Evolutionary conservation across 257 asterid species (phyloP).

Genomic region (Solanum chmielewskii): DNA sequence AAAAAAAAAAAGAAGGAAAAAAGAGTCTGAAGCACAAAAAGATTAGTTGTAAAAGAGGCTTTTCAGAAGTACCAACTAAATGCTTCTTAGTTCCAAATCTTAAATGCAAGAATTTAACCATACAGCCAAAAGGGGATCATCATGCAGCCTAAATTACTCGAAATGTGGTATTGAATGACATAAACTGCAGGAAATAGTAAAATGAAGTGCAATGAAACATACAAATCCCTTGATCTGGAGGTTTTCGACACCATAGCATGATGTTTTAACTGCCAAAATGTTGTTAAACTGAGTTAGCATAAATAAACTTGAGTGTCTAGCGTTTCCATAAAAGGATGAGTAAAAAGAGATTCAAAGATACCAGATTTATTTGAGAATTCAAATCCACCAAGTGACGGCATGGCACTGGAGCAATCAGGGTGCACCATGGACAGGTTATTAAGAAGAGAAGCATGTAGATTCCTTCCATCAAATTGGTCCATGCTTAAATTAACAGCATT

Average conservation of each 20-base stretch:
- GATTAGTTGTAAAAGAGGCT: neutral
- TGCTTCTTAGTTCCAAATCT: neutral
- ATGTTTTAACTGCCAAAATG: slow-evolving; percentile 60
- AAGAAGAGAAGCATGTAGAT: slow-evolving; percentile 54
- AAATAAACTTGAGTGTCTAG: neutral
- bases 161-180: neutral
- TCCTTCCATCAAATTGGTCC: slow-evolving; percentile 38
- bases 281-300: slow-evolving; percentile 10
- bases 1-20: neutral
- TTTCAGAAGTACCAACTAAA: neutral
- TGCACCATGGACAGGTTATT: slow-evolving; percentile 48
- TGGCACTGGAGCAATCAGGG: slow-evolving; percentile 50
- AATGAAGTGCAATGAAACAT: slow-evolving; percentile 21
- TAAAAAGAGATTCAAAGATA: slow-evolving; percentile 10
- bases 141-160: neutral
- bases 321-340: neutral
- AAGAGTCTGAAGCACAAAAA: neutral
- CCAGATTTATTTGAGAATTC: slow-evolving; percentile 69
- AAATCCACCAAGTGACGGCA: slow-evolving; percentile 61
- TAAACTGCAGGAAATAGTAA: neutral
- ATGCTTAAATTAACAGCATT: slow-evolving; percentile 21
- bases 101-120: neutral
- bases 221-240: slow-evolving; percentile 63
- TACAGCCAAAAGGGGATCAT: neutral
- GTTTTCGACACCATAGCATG: slow-evolving; percentile 35